Conservation (phyloP, 2,329 filamentous ascomycete genomes). For the Exophiala sp. region DNA sequence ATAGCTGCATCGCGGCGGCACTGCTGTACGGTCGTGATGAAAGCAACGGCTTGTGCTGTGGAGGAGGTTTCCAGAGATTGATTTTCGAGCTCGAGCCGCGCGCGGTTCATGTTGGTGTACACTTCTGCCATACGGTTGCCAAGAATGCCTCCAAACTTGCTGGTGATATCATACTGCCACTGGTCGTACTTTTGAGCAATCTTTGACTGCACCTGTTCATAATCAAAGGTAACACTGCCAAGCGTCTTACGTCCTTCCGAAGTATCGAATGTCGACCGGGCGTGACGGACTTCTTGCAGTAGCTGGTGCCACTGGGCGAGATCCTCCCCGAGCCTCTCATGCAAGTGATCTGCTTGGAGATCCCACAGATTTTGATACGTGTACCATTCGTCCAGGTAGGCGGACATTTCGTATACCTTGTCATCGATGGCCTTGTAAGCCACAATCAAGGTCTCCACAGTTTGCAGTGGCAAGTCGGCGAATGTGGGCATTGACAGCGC, state of each 20-base stretch:
- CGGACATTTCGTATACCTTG: conserved; percentile 73
- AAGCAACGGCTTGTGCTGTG: conserved; percentile 93
- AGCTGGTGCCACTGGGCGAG: conserved; percentile 90
- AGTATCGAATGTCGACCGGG: conserved; percentile 92
- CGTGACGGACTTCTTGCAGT: conserved; percentile 95
- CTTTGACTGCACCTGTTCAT: conserved; percentile 97
- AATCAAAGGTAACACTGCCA: conserved; percentile 91
- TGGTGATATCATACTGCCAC: conserved; percentile 96
- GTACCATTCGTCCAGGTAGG: conserved; percentile 95
- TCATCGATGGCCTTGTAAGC: conserved; percentile 82
- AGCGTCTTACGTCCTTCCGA: conserved; percentile 91
- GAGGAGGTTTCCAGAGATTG: conserved; percentile 92
- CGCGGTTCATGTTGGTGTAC: conserved; percentile 85
- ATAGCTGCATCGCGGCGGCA: conserved; percentile 90
- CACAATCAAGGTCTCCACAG: conserved; percentile 71
- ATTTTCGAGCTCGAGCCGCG: conserved; percentile 82
- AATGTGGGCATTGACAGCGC: conserved; percentile 69
- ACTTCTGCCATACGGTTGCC: conserved; percentile 89
- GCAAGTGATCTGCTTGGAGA: conserved; percentile 91
- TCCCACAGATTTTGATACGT: conserved; percentile 99
- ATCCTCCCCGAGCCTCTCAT: conserved; percentile 85
- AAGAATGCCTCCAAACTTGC: conserved; percentile 86
- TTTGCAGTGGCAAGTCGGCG: conserved; percentile 77
- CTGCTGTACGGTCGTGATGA: conserved; percentile 96
- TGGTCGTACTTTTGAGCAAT: conserved; percentile 99